Evolutionary conservation across 2,329 filamentous ascomycete genomes (phyloP), one percentile per base, ranked within the genome.

Genomic region (Colletotrichum siamense): DNA sequence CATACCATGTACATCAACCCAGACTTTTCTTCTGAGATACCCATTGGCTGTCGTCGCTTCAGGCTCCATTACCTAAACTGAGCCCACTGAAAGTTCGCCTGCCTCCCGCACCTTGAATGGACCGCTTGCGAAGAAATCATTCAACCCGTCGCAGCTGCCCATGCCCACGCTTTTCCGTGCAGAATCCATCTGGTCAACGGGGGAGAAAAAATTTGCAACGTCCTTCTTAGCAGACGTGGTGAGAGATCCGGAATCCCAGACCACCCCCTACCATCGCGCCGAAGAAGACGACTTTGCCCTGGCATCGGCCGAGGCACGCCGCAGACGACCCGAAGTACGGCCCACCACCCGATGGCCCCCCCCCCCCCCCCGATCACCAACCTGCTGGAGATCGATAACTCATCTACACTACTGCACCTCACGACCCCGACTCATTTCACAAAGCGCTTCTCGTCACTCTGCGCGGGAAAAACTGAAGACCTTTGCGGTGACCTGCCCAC

Each of bases 241-340:
- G 15, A 22, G 44, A 12, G 39, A n/a, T 32, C 39, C 5, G 39
- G 26, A 52, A 10, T 4, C 24, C 18, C 52, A 34, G 26, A 28
- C 34, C 8, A 10, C n/a, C 18, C 39, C 13, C 18, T 13, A 22
- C 13, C 44, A 34, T 36, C 13, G 34, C 44, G 26, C 24, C 49
- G 44, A 30, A 68, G 30, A 24, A 57, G 26, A 61, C 16, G 18
- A 12, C 15, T 24, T 57, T 26, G 26, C 28, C 18, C 26, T 49
- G 39, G 28, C 64, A 30, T 66, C 39, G 26, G 44, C 65, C 57
- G 30, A 70, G 59, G n/a, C 57, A 49, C 67, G 28, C 72, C 66
- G 67, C 61, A 74, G 59, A 61, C 34, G 15, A 22, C n/a, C 72
- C 67, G 72, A 70, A 71, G 67, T 59, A 74, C 28, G 26, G n/a